A percentile compares a stretch with the other conserved stretches of the same genome.
These are phyloP conservation scores for Psidium guajava DNA, from an alignment of 345 rosid species.

Conservation along the genomic window DNA sequence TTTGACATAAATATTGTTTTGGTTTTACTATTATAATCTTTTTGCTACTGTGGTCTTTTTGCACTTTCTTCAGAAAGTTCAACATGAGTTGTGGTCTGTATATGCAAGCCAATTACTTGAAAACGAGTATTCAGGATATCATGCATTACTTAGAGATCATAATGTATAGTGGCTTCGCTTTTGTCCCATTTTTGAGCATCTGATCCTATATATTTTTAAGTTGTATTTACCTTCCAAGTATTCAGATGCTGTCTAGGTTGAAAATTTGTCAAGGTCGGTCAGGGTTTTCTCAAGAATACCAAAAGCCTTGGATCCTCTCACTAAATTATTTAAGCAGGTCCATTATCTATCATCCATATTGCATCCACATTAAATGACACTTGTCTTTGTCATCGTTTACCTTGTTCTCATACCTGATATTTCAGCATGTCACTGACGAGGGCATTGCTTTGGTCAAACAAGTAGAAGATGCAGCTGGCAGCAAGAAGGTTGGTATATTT, in stretches of 20 bases:
- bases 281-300: constrained; percentile 68
- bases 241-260: constrained; percentile 31
- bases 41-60: not conserved
- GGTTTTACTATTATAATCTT: too few relatives aligned
- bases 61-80: constrained; percentile 56
- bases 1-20: not conserved
- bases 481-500: constrained; percentile 21
- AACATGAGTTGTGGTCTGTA: constrained; percentile 61
- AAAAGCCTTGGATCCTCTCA: constrained; percentile 67
- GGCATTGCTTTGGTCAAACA: constrained; percentile 77
- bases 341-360: not conserved
- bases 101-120: constrained; percentile 58
- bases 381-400: not conserved
- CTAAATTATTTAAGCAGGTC: constrained; percentile 84
- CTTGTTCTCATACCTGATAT: not conserved
- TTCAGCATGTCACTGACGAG: constrained; percentile 77
- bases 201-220: not conserved
- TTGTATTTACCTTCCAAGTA: not conserved
- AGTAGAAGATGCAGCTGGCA: constrained; percentile 75
- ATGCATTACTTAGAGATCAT: constrained; percentile 69
- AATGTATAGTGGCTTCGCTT: constrained; percentile 30
- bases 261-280: constrained; percentile 91
- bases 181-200: not conserved
- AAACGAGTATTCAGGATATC: constrained; percentile 87
- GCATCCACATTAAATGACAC: not conserved